Conservation (phyloP, 1,139 yeast species). For the Hyphopichia buzzinii region DNA sequence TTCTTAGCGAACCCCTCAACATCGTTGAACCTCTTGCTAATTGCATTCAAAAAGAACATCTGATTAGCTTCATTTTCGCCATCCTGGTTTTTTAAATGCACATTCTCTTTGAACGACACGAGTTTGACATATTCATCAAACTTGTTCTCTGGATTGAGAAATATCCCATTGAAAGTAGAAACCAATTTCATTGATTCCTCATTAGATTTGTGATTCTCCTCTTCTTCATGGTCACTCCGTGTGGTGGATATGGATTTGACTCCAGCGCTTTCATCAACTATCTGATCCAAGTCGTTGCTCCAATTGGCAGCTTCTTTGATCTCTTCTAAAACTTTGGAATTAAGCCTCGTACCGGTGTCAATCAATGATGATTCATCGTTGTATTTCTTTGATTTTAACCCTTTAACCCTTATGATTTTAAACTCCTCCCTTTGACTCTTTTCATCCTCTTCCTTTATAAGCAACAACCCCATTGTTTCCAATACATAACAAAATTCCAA, state of each 20-base stretch:
- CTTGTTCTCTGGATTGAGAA: constrained; percentile 15
- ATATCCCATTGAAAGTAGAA: constrained; percentile 16
- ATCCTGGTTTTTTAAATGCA: constrained; percentile 16
- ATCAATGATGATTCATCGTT: constrained; percentile 15
- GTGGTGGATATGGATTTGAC: constrained; percentile 12
- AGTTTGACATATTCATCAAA: constrained; percentile 24
- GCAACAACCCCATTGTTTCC: constrained; percentile 75
- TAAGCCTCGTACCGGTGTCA: constrained; percentile 20
- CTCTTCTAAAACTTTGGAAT: constrained; percentile 29
- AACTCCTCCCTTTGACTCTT: constrained; percentile 24
- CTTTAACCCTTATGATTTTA: constrained; percentile 67
- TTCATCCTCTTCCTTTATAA: constrained; percentile 39
- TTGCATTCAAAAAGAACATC: constrained; percentile 57
- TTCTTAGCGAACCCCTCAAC: constrained; percentile 91
- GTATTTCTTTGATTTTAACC: constrained; percentile 48
- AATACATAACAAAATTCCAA: constrained; percentile 57
- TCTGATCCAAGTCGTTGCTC: constrained; percentile 25
- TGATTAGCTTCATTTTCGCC: constrained; percentile 20
- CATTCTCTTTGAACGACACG: constrained; percentile 40
- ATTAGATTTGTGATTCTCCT: constrained; percentile 11
- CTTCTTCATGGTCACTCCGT: constrained; percentile 7
- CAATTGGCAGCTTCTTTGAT: constrained; percentile 26
- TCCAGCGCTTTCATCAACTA: constrained; percentile 11
- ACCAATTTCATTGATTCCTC: constrained; percentile 20
- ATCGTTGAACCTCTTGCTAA: constrained; percentile 77